Evolutionary conservation across 768 basidiomycete species (phyloP).

Genomic region (Collybia sordida): DNA sequence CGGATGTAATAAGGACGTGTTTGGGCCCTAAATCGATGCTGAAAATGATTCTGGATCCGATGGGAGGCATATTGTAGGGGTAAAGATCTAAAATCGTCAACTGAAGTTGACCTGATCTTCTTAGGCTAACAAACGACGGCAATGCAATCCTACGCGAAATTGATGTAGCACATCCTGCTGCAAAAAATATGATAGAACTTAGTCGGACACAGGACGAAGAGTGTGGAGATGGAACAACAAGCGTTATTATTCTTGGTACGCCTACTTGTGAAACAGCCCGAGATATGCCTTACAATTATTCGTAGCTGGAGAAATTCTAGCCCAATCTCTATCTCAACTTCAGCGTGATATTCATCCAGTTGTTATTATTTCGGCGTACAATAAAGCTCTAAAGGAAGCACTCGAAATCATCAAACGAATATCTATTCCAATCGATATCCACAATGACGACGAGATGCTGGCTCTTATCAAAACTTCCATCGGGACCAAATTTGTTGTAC

Average conservation of each 20-base stretch:
- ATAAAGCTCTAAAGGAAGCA: conserved; percentile 91
- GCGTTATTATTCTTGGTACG: conserved; percentile 94
- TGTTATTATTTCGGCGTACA: conserved; percentile 97
- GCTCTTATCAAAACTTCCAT: conserved; percentile 97
- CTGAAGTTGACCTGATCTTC: neutral
- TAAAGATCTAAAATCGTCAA: conserved; percentile 12
- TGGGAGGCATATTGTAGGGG: conserved; percentile 96
- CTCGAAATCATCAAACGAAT: conserved; percentile 86
- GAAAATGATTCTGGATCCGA: conserved; percentile 99
- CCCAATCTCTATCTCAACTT: conserved; percentile 88
- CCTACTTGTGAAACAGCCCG: neutral
- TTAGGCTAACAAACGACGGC: conserved; percentile 95
- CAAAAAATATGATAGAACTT: conserved; percentile 99
- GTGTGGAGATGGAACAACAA: conserved; percentile 97
- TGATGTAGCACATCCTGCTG: conserved; percentile 97
- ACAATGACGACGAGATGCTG: conserved; percentile 89
- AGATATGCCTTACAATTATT: neutral
- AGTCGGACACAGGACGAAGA: conserved; percentile 98
- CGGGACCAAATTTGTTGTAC: conserved; percentile 95
- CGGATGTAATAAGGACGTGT: conserved; percentile 97
- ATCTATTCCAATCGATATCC: conserved; percentile 86
- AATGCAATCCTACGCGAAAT: conserved; percentile 98
- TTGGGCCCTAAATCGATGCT: conserved; percentile 97
- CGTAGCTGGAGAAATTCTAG: conserved; percentile 91
- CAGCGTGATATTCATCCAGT: conserved; percentile 98